phyloP scores from a whole-genome alignment of 306 rosid genomes.

The Macrotyloma uniflorum region DNA sequence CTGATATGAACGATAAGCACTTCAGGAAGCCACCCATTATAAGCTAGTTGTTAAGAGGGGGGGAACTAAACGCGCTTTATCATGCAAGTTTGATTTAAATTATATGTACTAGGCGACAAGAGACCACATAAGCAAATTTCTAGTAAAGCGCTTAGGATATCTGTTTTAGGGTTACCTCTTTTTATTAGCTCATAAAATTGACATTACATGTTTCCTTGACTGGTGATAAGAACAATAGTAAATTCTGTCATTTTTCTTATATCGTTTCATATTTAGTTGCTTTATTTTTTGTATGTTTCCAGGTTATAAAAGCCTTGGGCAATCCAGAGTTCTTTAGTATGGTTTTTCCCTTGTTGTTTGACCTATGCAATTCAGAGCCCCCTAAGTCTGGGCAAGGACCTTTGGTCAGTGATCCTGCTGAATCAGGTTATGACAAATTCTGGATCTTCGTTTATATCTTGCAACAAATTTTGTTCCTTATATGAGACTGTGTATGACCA shows the following conservation, averaged over 20 bases:
- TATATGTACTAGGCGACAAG: not conserved
- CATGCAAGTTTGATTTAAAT: constrained; percentile 3
- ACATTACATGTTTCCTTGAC: constrained; percentile 20
- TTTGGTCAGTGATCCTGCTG: constrained; percentile 50
- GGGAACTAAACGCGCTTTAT: too few relatives aligned
- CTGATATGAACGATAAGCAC: too few relatives aligned
- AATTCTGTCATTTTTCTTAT: constrained; percentile 3
- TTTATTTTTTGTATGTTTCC: constrained; percentile 45
- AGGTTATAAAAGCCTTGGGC: constrained; percentile 90
- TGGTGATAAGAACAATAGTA: constrained; percentile 6
- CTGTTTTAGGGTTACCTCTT: constrained; percentile 5
- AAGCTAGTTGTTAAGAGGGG: too few relatives aligned
- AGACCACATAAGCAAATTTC: not conserved
- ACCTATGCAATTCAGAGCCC: constrained; percentile 55
- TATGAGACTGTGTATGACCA: constrained; percentile 1
- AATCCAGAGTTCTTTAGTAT: constrained; percentile 74
- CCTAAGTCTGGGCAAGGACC: constrained; percentile 55
- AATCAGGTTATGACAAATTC: constrained; percentile 62
- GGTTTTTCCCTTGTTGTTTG: constrained; percentile 72
- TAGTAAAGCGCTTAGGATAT: not conserved
- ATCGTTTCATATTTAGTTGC: constrained; percentile 21
- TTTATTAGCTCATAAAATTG: not conserved
- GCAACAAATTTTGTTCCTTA: constrained; percentile 15
- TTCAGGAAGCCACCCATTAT: too few relatives aligned
- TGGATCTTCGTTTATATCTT: constrained; percentile 26